These are phyloP conservation scores for Curvularia spicifera DNA, from an alignment of 2,329 filamentous ascomycete species.

Conservation along the genomic window DNA sequence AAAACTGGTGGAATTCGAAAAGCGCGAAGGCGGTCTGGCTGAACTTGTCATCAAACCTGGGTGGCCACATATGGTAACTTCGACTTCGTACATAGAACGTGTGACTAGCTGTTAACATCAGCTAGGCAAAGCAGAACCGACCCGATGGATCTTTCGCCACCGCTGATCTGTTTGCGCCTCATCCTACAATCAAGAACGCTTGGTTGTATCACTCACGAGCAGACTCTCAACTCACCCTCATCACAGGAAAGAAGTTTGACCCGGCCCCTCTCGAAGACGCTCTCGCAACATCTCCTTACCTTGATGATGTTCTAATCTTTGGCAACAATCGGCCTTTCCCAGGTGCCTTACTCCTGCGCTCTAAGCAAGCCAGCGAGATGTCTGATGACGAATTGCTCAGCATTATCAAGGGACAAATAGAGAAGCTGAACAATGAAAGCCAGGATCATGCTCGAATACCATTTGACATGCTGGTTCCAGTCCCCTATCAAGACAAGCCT, in stretches of 20 bases:
- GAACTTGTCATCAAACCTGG: constrained; percentile 63
- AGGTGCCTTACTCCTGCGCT: constrained; percentile 63
- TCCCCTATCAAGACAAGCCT: constrained; percentile 45
- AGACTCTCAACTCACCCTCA: constrained; percentile 67
- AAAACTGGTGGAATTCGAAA: constrained; percentile 58
- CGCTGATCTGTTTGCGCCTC: constrained; percentile 66
- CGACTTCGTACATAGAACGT: not conserved
- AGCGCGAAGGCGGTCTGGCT: constrained; percentile 49
- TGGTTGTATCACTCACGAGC: constrained; percentile 69
- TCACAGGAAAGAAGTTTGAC: constrained; percentile 74
- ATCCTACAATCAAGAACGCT: constrained; percentile 58
- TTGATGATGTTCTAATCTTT: constrained; percentile 66
- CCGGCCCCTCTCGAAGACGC: constrained; percentile 66
- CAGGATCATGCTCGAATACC: constrained; percentile 61
- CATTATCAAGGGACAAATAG: constrained; percentile 53
- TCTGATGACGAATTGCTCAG: constrained; percentile 51
- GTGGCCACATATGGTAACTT: constrained; percentile 63
- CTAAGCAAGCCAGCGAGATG: constrained; percentile 29
- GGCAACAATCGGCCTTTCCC: constrained; percentile 64
- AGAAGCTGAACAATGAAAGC: constrained; percentile 57
- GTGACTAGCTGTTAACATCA: constrained; percentile 2
- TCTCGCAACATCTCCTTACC: constrained; percentile 54
- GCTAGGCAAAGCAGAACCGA: constrained; percentile 61
- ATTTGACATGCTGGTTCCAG: constrained; percentile 58
- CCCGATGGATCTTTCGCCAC: constrained; percentile 67